Conservation (phyloP, 2,329 filamentous ascomycete genomes). For the Alternaria hordeiaustralica region DNA sequence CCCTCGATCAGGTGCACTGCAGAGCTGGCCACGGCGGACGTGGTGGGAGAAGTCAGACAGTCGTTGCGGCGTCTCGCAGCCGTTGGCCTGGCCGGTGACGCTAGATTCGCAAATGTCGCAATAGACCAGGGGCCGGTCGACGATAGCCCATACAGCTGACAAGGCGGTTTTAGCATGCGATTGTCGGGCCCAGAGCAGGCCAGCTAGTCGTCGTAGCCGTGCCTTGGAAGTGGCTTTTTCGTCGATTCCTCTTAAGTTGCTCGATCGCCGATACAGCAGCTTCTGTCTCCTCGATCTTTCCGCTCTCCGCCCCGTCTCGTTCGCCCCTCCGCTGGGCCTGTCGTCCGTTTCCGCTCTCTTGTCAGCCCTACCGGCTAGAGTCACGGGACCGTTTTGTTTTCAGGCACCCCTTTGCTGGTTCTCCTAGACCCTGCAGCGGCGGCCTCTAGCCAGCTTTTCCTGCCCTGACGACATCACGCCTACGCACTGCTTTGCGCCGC, state of each 20-base stretch:
- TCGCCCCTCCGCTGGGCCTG: constrained; percentile 6
- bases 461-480: not conserved
- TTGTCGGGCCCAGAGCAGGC: constrained; percentile 8
- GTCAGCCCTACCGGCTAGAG: constrained; percentile 11
- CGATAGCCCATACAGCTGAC: constrained; percentile 8
- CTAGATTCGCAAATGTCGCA: constrained; percentile 13
- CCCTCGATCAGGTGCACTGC: not conserved
- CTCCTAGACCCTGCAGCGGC: constrained; percentile 8
- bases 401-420: not conserved
- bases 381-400: constrained; percentile 7
- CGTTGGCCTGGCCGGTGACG: constrained; percentile 7
- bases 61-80: constrained; percentile 3
- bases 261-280: constrained; percentile 11
- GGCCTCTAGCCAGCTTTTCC: constrained; percentile 3
- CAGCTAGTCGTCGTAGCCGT: constrained; percentile 5
- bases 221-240: constrained; percentile 9
- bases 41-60: not conserved
- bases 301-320: constrained; percentile 3
- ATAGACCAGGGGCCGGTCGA: constrained; percentile 10
- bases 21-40: not conserved
- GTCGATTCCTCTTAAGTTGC: constrained; percentile 13
- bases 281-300: not conserved
- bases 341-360: constrained; percentile 1
- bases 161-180: constrained; percentile 11
- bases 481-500: not conserved